Base-by-base conservation (phyloP, 2,329 filamentous ascomycete genomes). In the Graphilbum ipis-grandicollis region DNA sequence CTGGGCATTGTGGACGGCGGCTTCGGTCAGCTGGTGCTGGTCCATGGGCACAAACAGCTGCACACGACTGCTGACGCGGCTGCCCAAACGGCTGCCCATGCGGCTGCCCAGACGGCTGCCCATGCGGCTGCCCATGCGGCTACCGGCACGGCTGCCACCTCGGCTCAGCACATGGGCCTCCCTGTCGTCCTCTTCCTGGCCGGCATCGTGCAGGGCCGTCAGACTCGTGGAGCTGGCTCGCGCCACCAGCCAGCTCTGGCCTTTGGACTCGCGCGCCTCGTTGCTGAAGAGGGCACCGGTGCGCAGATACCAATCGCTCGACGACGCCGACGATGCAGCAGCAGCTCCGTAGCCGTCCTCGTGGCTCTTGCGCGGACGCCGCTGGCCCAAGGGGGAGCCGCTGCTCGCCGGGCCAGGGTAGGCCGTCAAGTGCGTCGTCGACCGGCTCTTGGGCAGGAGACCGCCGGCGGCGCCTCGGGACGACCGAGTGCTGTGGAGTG, bases 161-260 rank as follows among this genome's bases (percentile, higher is more conserved):
- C 59, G 53, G 47, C 69, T 73, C 26, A 14, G 26, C 8, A 10
- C 26, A 29, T 9, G n/a, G 18, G 19, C 43, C 48, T 38, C 31
- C 36, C 35, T 36, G 25, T n/a, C n/a, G n/a, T n/a, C n/a, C n/a
- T n/a, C 28, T 10, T 41, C 35, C 41, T 66, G 65, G 29, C 71
- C 66, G 4, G 58, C 57, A 25, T 69, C 63, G 8, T 55, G 58
- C 48, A 65, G 53, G 19, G 61, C 68, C 1, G 63, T 56, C 15
- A 79, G 59, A 48, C 67, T 75, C 9, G 72, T 79, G 2, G 73
- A 76, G 50, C 71, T 76, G 38, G 68, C 70, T 33, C 72, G 63
- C 19, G 72, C 71, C n/a, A 70, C 59, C 17, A 81, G 64, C 76
- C 76, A 81, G 13, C 67, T 58, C 52, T 80, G 75, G 13, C 76